Evolutionary conservation across 2,329 filamentous ascomycete genomes (phyloP).

Genomic region (Fusarium sarcochroum): DNA sequence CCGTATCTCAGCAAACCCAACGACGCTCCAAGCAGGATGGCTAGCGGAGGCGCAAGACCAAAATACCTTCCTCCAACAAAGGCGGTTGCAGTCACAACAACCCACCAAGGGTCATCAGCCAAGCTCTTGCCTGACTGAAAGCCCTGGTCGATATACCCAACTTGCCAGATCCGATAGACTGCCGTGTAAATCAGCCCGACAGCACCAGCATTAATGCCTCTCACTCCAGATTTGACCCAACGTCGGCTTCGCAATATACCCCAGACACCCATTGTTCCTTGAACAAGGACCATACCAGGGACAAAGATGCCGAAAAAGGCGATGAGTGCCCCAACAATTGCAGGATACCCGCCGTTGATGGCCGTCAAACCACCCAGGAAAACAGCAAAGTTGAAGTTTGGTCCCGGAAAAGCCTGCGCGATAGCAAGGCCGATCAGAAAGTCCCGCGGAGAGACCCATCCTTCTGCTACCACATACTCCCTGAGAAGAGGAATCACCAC

Average conservation of each 20-base stretch:
- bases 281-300: constrained; percentile 64
- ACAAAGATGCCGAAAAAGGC: constrained; percentile 67
- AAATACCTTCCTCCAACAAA: constrained; percentile 21
- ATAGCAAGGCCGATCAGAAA: constrained; percentile 81
- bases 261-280: constrained; percentile 71
- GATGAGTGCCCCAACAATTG: constrained; percentile 63
- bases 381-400: constrained; percentile 67
- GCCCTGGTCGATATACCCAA: constrained; percentile 69
- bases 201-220: constrained; percentile 72
- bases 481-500: constrained; percentile 75
- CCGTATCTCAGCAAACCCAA: constrained; percentile 23
- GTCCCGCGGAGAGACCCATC: constrained; percentile 78
- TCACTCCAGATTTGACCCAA: constrained; percentile 63
- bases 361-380: constrained; percentile 68
- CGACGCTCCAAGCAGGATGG: constrained; percentile 10
- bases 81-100: constrained; percentile 67
- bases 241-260: constrained; percentile 60
- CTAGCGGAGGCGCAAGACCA: constrained; percentile 1
- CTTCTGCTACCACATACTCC: constrained; percentile 74
- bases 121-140: constrained; percentile 66
- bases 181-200: constrained; percentile 75
- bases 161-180: constrained; percentile 74
- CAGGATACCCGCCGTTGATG: constrained; percentile 53
- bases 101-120: constrained; percentile 73
- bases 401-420: constrained; percentile 75